Conservation (phyloP, 2,329 filamentous ascomycete species). For the Diaporthe amygdali region DNA sequence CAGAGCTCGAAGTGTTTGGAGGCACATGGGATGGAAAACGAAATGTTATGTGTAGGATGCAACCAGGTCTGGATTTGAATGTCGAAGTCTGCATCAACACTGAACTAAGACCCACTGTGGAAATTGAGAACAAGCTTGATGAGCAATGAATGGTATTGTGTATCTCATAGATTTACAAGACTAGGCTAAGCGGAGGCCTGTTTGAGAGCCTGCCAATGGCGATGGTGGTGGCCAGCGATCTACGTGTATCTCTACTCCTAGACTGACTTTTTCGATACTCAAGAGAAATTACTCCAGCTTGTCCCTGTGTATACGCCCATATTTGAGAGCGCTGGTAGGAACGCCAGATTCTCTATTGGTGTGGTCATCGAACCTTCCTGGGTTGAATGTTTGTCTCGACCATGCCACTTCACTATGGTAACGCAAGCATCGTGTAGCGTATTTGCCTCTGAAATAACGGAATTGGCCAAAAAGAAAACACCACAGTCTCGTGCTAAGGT, state of each 20-base stretch:
- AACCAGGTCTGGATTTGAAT: background rate
- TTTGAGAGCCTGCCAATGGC: too few species aligned
- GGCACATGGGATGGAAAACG: background rate
- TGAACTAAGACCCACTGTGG: too few species aligned
- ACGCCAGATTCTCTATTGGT: background rate
- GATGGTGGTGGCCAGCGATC: too few species aligned
- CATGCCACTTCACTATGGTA: background rate
- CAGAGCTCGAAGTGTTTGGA: background rate
- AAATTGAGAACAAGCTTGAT: background rate
- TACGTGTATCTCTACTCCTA: too few species aligned
- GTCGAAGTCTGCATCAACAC: background rate
- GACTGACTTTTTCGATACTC: too few species aligned
- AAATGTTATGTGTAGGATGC: background rate
- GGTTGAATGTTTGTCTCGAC: background rate
- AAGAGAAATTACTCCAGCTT: background rate
- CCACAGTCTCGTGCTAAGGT: background rate
- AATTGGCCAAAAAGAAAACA: background rate
- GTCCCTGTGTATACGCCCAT: background rate
- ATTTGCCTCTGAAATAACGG: accelerated
- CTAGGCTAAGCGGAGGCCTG: background rate
- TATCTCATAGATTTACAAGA: background rate
- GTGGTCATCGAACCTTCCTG: background rate
- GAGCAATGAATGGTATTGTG: background rate
- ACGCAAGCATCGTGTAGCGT: accelerated
- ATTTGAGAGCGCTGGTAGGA: too few species aligned